These are phyloP conservation scores for Oryza australiensis DNA, from an alignment of 176 grass and related monocot genomes.

Conservation along the genomic window DNA sequence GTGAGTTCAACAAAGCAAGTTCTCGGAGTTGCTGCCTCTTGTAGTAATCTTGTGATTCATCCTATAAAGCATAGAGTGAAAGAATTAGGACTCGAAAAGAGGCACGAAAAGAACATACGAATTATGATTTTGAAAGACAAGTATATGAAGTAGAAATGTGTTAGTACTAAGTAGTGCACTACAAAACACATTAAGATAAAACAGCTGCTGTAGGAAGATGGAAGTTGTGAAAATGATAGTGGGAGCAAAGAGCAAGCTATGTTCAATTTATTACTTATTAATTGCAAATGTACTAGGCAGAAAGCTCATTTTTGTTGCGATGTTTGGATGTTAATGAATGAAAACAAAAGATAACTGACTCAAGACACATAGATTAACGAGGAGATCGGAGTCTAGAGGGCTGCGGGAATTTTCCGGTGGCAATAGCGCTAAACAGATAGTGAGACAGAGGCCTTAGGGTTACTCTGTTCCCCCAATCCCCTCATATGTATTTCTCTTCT, in stretches of 20 bases:
- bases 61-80: conserved; percentile 29
- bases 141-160: not conserved
- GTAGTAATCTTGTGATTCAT: conserved; percentile 68
- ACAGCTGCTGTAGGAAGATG: not conserved
- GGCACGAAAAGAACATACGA: not conserved
- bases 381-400: no score
- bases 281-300: not conserved
- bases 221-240: not conserved
- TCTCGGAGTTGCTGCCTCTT: conserved; percentile 73
- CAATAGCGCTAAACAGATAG: no score
- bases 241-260: not conserved
- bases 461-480: no score
- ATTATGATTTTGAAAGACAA: not conserved
- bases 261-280: not conserved
- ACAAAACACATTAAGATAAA: conserved; percentile 10
- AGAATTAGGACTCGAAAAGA: conserved; percentile 8
- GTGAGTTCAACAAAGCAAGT: conserved; percentile 65
- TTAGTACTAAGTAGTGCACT: not conserved
- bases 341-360: conserved; percentile 6
- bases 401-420: no score
- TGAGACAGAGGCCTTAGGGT: no score
- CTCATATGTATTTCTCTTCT: no score
- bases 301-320: conserved; percentile 1
- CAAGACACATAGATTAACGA: no score
- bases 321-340: not conserved